Conservation (phyloP, 2,329 filamentous ascomycete genomes). For the Xylaria sp. region DNA sequence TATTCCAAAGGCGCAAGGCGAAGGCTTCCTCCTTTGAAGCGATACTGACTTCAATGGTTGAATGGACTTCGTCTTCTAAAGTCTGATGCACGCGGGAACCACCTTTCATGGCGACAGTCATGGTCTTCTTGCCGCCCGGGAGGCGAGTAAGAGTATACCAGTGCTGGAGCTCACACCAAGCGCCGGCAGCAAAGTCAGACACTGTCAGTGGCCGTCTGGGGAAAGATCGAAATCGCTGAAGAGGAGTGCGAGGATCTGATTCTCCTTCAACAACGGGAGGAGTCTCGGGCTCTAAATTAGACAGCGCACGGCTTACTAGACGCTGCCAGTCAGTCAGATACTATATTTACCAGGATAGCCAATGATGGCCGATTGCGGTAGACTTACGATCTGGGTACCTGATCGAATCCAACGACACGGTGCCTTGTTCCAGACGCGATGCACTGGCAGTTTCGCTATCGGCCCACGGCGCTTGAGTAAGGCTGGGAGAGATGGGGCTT, state of each 20-base stretch:
- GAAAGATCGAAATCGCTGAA: slow-evolving; percentile 81
- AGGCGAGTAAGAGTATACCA: slow-evolving; percentile 83
- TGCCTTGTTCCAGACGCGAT: slow-evolving; percentile 6
- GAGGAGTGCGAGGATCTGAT: slow-evolving; percentile 63
- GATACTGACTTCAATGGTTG: slow-evolving; percentile 77
- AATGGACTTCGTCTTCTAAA: slow-evolving; percentile 87
- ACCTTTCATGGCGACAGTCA: slow-evolving; percentile 84
- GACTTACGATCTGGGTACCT: slow-evolving; percentile 66
- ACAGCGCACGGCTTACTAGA: slow-evolving; percentile 66
- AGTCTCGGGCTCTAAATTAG: slow-evolving; percentile 39
- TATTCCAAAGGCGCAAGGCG: slow-evolving; percentile 88
- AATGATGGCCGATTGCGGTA: background rate
- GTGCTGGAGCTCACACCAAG: slow-evolving; percentile 97
- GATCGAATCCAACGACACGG: slow-evolving; percentile 48
- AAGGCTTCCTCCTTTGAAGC: slow-evolving; percentile 82
- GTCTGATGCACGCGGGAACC: slow-evolving; percentile 83
- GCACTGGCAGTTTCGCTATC: background rate
- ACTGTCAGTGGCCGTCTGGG: slow-evolving; percentile 86
- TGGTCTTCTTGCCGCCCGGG: slow-evolving; percentile 76
- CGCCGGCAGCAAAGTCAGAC: slow-evolving; percentile 85
- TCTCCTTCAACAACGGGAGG: slow-evolving; percentile 48
- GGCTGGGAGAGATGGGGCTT: background rate
- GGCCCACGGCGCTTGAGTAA: slow-evolving; percentile 1
- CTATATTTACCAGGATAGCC: slow-evolving; percentile 31
- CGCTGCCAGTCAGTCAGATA: slow-evolving; percentile 72